Base-by-base conservation (phyloP, 2,329 filamentous ascomycete species). In the Verticillium alfalfae region DNA sequence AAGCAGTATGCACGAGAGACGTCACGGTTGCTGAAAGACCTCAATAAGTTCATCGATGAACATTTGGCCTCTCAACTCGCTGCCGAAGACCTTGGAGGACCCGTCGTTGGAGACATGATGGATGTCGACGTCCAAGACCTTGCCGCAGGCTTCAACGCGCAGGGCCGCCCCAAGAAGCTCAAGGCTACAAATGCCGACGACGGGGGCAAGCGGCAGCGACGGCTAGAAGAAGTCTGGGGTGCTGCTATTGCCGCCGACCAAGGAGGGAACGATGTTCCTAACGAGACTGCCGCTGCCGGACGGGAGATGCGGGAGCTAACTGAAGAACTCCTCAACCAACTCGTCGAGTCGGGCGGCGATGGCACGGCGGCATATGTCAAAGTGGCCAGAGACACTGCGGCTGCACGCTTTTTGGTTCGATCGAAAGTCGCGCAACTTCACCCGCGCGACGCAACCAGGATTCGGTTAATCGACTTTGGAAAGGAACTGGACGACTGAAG, bases 61-160 rank as follows among this genome's bases (percentile, higher is more conserved):
- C 83, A 86, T 49, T 81, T 96, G 1, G 89, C 90, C 1, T 76
- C 84, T 3, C 90, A 94, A 86, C 79, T 96, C 54, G 92, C 91
- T 7, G 90, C 91, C 1, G 92, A 96, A 75, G 90, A 93, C 69
- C 81, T 93, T 1, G 92, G 92, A 8, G 92, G 92, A 0, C 92
- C 92, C 0, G 88, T 93, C 12, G 91, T 93, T 1, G 91, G 92
- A 3, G 89, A 92, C 66, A 79, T 88, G 67, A 80, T 89, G 70
- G 86, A 90, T 72, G 69, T 90, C 26, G 75, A 87, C 78, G 67
- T 83, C 9, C 83, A 89, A 55, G 84, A 83, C 65, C 74, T 88
- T 6, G 81, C 79, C 5, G 82, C 81, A 9, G 86, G 85, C 1
- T 88, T 88, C 71, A 88, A 79, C 66, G 74, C 83, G 0, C 82